Evolutionary conservation across 768 basidiomycete genomes (phyloP), one percentile per base, ranked within the genome.

Genomic region (Agaricus subrufescens): DNA sequence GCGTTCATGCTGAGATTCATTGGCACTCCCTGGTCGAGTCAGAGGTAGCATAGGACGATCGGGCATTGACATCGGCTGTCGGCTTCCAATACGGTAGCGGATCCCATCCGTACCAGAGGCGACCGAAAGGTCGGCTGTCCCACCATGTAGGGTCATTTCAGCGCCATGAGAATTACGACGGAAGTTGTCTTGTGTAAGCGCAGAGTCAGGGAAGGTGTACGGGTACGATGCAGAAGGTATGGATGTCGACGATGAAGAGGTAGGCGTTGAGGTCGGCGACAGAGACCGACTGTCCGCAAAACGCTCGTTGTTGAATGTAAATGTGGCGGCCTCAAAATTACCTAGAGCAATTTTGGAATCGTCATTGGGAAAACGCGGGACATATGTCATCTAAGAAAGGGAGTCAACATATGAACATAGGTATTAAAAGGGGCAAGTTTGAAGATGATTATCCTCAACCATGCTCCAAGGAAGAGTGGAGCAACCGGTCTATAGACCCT

Each of bases 121-220:
- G 34, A 59, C 65, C 19, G 87, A 84, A 46, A 90, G 79, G 67
- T 90, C 85, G 37, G 89, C 83, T 5, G 84, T 86, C 56, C 86
- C 87, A 46, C 85, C 85, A 56, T 89, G 87, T 37, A 90, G 77
- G 9, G 85, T 84, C 47, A 89, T 79, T 58, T 89, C 84, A 43
- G 85, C 72, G 57, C 72, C 71, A 58, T 80, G 81, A 27, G 80
- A 74, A 60, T 80, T 77, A 57, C 84, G 80, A 62, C 85, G 82
- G 64, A 82, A 87, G 38, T 45, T 49, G 40, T 49, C 84, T 58
- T 82, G 81, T 40, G 73, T 63, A 50, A 77, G 67, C 48, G 77
- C 56, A 38, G 73, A 73, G 52, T 87, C 85, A 39, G 82, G 73
- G 64, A 86, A 88, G 2, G 80, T 71, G 60, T 87, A 87, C 60